Evolutionary conservation across 257 asterid genomes (phyloP), one percentile per base, ranked within the genome.

Genomic region (Gentiana macrophylla): DNA sequence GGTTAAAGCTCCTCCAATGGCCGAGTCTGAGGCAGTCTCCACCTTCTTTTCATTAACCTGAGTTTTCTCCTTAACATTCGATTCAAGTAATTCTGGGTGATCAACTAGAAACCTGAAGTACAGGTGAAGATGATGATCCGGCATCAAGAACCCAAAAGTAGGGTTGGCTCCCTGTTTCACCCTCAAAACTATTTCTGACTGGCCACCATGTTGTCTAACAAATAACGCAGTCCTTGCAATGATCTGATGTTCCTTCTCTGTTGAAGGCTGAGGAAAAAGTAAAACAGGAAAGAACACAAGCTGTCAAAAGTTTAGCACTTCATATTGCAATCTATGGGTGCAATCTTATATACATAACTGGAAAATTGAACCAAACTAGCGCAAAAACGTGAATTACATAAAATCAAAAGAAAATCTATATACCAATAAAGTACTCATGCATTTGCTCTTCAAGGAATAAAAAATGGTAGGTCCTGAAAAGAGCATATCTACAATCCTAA

Each of bases 131-230:
- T 76, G 78, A 59, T 88, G 95, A 62, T 73, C 85, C 51, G 97
- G 97, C 95, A 92, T 83, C 78, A 92, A 72, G 75, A 92, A 92
- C 61, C 95, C 94, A 72, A 92, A 92, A n/a, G 93, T 78, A n/a
- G 95, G 98, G 67, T 92, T 92, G 67, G 81, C 85, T 56, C 95
- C 98, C 72, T 88, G 95, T 63, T 88, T 92, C 71, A 92, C 97
- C 67, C 98, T 80, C 64, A 92, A 72, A 72, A 92, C 72, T 63
- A 88, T 83, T 79, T 92, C 98, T 10, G 97, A 74, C 73, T 92
- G 98, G 41, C 94, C 98, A 53, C 98, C 97, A 60, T 92, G 74
- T 64, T 80, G 81, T 77, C 91, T 81, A 69, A 85, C 98, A 74
- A 92, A 92, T 55, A 63, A 63, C 62, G 97, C 98, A 52, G 98